Evolutionary conservation across 768 basidiomycete species (phyloP), one percentile per base, ranked within the genome.

Genomic region (Suillus variegatus): DNA sequence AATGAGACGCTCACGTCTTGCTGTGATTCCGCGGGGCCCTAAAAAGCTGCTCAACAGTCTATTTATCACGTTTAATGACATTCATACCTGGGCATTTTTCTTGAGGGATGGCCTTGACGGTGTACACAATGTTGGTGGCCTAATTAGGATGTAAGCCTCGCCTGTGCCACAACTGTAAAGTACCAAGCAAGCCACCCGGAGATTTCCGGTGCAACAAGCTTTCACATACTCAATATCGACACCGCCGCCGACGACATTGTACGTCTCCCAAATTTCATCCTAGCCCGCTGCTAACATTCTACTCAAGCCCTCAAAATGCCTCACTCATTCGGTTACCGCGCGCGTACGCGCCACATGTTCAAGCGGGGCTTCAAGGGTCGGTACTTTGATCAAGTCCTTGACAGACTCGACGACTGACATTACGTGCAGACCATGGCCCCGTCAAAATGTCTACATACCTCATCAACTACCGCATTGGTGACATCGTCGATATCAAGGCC

Each of bases 321-420:
- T 85, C 95, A 98, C 94, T 98, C 97, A 65, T 99, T 91, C 88
- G 97, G 97, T 94, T 94, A 96, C 86, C 91, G 97, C 79, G 97
- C 97, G 92, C 95, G 97, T 74, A 99, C 97, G 90, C 95, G 97
- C 90, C 85, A 96, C 84, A 97, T 99, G 96, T 99, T 99, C 93
- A 95, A 93, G 89, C 86, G 93, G 84, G 92, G 90, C 76, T 98
- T 99, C 91, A 97, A 97, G 88, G 89, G 95, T 96, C 80, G 74
- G 86, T 78, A 67, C 60, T 63, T 58, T 68, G 49, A 62, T 58
- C 66, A 65, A 66, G 70, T 51, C 69, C 38, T 68, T 54, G 60
- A 52, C n/a, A 58, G 41, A 35, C 3, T 54, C 22, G 35, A 20
- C 10, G 32, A 41, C 36, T 65, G n/a, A 68, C 64, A 54, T 60